Evolutionary conservation across 192 early-diverging fungal genomes (phyloP).

Genomic region (Phlyctochytrium planicorne): DNA sequence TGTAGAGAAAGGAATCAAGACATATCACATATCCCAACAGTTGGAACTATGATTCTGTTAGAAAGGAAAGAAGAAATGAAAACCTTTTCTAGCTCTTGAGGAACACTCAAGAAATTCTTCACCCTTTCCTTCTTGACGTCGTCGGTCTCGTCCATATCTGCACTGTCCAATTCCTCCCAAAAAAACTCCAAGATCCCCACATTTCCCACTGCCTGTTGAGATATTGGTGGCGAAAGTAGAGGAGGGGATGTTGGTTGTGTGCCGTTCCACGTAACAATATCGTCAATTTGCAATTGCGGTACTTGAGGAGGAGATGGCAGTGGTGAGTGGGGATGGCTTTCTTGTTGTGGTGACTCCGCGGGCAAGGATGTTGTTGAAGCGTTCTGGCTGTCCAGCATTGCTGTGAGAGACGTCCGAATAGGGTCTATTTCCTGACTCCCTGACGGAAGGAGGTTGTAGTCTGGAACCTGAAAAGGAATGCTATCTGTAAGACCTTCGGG

Average conservation of each 20-base stretch:
- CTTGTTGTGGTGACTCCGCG: too few species aligned
- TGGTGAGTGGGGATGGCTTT: too few species aligned
- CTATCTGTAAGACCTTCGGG: too few species aligned
- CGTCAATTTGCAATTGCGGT: too few species aligned
- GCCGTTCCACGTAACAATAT: neutral
- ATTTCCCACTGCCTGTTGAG: neutral
- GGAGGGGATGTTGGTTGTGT: neutral
- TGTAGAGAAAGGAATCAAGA: constrained; percentile 92
- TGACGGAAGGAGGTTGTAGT: too few species aligned
- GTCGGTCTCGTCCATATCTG: constrained; percentile 49
- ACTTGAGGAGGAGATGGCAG: too few species aligned
- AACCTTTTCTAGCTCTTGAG: constrained; percentile 86
- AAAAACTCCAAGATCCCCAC: constrained; percentile 27
- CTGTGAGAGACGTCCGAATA: too few species aligned
- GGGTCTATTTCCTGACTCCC: too few species aligned
- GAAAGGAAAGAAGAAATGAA: constrained; percentile 2
- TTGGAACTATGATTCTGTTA: constrained; percentile 61
- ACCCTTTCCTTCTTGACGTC: constrained; percentile 86
- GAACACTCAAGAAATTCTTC: constrained; percentile 84
- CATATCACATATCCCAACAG: constrained; percentile 89
- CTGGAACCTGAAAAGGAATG: too few species aligned
- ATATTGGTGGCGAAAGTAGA: neutral
- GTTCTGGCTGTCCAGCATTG: too few species aligned
- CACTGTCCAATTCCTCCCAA: constrained; percentile 22
- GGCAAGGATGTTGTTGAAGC: too few species aligned